Base-by-base conservation (phyloP, 2,329 filamentous ascomycete species). In the Onygenales sp. region DNA sequence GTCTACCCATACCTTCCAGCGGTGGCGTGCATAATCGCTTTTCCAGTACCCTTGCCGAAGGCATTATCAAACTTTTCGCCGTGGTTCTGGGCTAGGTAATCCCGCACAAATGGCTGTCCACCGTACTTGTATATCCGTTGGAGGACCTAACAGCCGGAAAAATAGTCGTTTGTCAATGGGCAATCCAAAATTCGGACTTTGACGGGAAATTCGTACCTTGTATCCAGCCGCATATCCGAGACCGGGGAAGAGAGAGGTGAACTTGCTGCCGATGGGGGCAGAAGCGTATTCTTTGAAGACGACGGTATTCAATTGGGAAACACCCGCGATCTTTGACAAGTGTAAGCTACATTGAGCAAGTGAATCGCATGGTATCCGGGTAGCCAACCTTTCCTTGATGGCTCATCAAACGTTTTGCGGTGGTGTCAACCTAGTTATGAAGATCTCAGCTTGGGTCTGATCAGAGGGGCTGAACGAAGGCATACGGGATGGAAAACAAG, bases 71-170 rank as follows among this genome's bases (percentile, higher is more conserved):
- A 98, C 61, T 85, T 79, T 63, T 82, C 79, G 61, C 88, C 86
- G 68, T 95, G 85, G 78, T 97, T 80, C 67, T 80, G 74, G 51
- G 81, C 80, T 51, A 98, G 81, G 73, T 86, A 96, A 74, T 98
- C 93, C 52, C 92, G 86, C 40, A 88, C 91, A 64, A 96, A 88
- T 44, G 93, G 93, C 77, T 98, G 93, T 49, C 93, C 93, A 61
- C 93, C 93, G 67, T 96, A 98, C 77, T 98, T 98, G 82, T 98
- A 98, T 69, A 98, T 84, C 71, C 93, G 81, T 81, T 98, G 93
- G 53, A 95, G 82, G 58, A 97, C 79, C 82, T 85, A 52, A 43
- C 33, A 33, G 49, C 57, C 42, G 56, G 56, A 36, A 34, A 6
- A 8, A 5, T 33, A 44, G 21, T 4, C 47, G 36, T 59, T 52